Percentiles rank a stretch among this genome's conserved stretches.
phyloP scores from a whole-genome alignment of 129 eudicot species.

The Flaveria brownii region DNA sequence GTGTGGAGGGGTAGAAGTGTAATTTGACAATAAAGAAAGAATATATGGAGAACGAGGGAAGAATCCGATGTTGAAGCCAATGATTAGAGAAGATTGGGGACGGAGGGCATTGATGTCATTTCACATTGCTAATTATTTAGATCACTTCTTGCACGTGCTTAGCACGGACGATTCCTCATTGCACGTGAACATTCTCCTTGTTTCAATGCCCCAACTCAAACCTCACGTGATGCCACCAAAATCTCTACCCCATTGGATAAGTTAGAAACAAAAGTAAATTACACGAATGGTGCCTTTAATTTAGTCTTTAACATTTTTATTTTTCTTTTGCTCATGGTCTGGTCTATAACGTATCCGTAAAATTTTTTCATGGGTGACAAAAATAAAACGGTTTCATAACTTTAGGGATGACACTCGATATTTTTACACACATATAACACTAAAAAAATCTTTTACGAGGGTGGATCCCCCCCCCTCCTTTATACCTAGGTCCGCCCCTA shows the following conservation, averaged over 20 bases:
- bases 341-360: no score
- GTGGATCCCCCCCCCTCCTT: no score
- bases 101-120: slow-evolving; percentile 33
- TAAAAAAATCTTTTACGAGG: no score
- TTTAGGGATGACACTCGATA: no score
- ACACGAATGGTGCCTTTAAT: no score
- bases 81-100: slow-evolving; percentile 37
- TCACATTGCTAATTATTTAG: slow-evolving; percentile 27
- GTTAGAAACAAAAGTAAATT: no score
- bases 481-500: no score
- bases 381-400: no score
- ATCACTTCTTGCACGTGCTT: slow-evolving; percentile 32
- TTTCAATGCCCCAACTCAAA: slow-evolving; percentile 40
- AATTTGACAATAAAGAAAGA: slow-evolving; percentile 1
- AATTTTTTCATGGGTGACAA: no score
- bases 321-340: no score
- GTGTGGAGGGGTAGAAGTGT: slow-evolving; percentile 24
- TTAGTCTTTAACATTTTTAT: no score
- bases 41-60: slow-evolving; percentile 15
- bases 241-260: slow-evolving; percentile 5
- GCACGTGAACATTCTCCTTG: slow-evolving; percentile 49
- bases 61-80: slow-evolving; percentile 42
- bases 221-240: slow-evolving; percentile 40
- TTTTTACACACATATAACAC: no score
- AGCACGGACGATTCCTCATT: slow-evolving; percentile 37